Percentiles rank a stretch among this genome's conserved stretches.
These are phyloP conservation scores for Hypoxylon rickii DNA, from an alignment of 495 filamentous ascomycete species.

Conservation along the genomic window DNA sequence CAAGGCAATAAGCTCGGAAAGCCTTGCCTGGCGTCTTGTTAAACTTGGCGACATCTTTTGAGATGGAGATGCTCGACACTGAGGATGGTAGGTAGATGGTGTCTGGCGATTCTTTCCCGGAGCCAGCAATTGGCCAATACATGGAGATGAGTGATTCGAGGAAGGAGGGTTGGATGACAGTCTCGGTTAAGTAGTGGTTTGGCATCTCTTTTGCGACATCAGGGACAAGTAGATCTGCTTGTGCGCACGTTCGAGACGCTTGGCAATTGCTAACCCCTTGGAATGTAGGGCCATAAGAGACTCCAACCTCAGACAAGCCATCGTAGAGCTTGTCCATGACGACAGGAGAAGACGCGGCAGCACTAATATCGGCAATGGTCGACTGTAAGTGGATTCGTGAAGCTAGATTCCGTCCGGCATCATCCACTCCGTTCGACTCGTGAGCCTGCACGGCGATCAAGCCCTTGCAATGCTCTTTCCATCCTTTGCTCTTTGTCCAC, in stretches of 20 bases:
- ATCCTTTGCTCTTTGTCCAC: slow-evolving; percentile 48
- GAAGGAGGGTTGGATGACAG: slow-evolving; percentile 56
- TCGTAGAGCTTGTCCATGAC: slow-evolving; percentile 43
- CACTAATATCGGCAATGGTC: slow-evolving; percentile 32
- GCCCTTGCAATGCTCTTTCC: slow-evolving; percentile 54
- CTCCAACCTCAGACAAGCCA: slow-evolving; percentile 44
- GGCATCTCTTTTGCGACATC: slow-evolving; percentile 60
- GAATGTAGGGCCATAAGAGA: slow-evolving; percentile 51
- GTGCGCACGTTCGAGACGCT: slow-evolving; percentile 42
- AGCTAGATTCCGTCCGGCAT: slow-evolving; percentile 33
- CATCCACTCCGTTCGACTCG: slow-evolving; percentile 45
- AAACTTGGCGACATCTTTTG: slow-evolving; percentile 33
- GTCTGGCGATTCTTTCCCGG: slow-evolving; percentile 37
- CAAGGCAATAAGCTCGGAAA: slow-evolving; percentile 44
- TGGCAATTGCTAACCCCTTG: slow-evolving; percentile 49
- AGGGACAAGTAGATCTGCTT: slow-evolving; percentile 51
- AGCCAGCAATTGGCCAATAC: slow-evolving; percentile 49
- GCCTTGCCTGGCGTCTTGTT: slow-evolving; percentile 35
- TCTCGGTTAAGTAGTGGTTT: slow-evolving; percentile 47
- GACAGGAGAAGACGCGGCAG: slow-evolving; percentile 29
- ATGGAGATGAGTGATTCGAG: slow-evolving; percentile 57
- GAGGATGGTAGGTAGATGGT: slow-evolving; percentile 52
- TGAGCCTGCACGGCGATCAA: slow-evolving; percentile 42
- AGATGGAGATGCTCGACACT: slow-evolving; percentile 44
- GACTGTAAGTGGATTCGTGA: slow-evolving; percentile 37